phyloP scores from a whole-genome alignment of 352 stramenopile genomes.

The Phytophthora kernoviae region DNA sequence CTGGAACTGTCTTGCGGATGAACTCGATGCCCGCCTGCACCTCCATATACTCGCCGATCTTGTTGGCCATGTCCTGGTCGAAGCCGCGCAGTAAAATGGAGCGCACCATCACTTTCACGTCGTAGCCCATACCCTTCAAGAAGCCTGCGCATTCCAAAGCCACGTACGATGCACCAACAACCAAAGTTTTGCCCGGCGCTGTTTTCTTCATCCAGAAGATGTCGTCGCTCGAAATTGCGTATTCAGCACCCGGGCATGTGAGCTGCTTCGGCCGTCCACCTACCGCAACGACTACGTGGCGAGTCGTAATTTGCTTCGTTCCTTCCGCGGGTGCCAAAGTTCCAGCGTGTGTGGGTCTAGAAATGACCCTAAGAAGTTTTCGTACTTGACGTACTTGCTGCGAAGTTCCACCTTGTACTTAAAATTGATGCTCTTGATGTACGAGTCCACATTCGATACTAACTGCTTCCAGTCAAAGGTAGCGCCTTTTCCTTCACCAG shows the following conservation, averaged over 20 bases:
- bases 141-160: constrained; percentile 98
- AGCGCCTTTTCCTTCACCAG: constrained; percentile 11
- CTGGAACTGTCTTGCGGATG: constrained; percentile 88
- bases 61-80: constrained; percentile 96
- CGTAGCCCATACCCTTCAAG: constrained; percentile 94
- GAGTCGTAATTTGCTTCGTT: constrained; percentile 91
- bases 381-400: constrained; percentile 95
- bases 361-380: constrained; percentile 94
- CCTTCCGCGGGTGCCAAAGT: constrained; percentile 87
- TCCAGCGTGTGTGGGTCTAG: constrained; percentile 94
- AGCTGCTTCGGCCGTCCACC: constrained; percentile 92
- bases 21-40: constrained; percentile 92
- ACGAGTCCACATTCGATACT: constrained; percentile 94
- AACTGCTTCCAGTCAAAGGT: constrained; percentile 93
- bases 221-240: constrained; percentile 93
- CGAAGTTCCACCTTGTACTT: constrained; percentile 97
- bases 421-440: constrained; percentile 99
- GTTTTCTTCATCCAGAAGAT: constrained; percentile 85
- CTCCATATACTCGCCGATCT: constrained; percentile 95
- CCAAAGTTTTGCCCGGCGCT: constrained; percentile 95
- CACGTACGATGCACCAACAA: constrained; percentile 98
- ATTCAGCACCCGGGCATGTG: constrained; percentile 90
- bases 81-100: constrained; percentile 98
- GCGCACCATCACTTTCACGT: constrained; percentile 97
- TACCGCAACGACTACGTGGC: constrained; percentile 95